Evolutionary conservation across 148 eudicot genomes (phyloP).

Genomic region (Nyssa sinensis): DNA sequence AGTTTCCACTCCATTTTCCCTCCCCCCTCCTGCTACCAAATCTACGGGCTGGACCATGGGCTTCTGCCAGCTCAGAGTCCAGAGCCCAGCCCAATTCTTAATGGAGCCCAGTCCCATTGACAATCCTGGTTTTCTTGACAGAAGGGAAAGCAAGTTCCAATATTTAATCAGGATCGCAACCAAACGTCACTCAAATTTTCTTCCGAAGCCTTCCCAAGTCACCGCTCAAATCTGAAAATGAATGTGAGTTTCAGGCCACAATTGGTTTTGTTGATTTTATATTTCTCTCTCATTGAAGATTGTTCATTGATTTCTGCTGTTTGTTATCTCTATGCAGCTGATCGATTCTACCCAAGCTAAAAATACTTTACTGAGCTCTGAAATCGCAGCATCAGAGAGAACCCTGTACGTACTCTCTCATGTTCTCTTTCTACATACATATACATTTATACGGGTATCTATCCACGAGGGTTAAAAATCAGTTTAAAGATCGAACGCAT

Average conservation of each 20-base stretch:
- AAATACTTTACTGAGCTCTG: background rate
- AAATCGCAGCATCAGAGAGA: slow-evolving; percentile 13
- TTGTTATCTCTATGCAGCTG: background rate
- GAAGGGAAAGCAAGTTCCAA: background rate
- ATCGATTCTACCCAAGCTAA: slow-evolving; percentile 10
- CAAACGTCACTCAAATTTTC: background rate
- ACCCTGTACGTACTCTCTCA: slow-evolving; percentile 11
- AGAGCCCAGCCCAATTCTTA: too few species aligned
- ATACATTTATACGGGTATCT: background rate
- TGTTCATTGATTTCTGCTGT: background rate
- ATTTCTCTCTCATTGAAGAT: background rate
- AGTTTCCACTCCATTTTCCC: too few species aligned
- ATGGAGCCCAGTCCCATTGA: too few species aligned
- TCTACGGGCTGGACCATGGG: too few species aligned
- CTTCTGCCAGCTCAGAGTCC: too few species aligned
- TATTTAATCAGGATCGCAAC: background rate
- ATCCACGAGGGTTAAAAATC: background rate
- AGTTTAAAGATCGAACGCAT: background rate
- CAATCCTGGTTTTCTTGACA: slow-evolving; percentile 7
- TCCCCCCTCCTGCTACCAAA: too few species aligned
- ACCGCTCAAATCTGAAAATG: background rate
- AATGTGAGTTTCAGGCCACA: slow-evolving; percentile 4
- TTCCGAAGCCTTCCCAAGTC: background rate
- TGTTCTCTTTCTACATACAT: background rate
- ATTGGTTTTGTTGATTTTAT: background rate